Evolutionary conservation across 495 filamentous ascomycete species (phyloP), one percentile per base, ranked within the genome.

Genomic region (Hyaloscypha variabilis): DNA sequence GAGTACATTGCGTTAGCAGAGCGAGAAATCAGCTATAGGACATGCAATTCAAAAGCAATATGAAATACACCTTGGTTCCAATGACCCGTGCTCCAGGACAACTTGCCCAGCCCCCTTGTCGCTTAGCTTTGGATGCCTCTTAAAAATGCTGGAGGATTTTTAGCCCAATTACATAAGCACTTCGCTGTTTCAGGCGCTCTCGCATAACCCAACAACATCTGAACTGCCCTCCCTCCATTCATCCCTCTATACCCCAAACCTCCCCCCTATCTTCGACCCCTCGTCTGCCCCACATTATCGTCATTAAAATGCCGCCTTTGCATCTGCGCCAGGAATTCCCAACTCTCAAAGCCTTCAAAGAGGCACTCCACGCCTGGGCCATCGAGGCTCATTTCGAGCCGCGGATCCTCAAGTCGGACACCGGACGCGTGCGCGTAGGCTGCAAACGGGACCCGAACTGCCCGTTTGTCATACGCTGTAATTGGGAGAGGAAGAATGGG

Each of bases 371-470:
- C 57, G 67, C 72, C 14, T 78, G 76, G 76, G 76, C 76, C 52
- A 77, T 78, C 59, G 76, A 78, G 63, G 68, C 70, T 13, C 76
- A 78, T 57, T 78, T 76, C 69, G 76, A 76, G 58, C 76, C 76
- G 10, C 74, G 75, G 23, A 78, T 78, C 58, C 72, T 78, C 23
- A 76, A 78, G 60, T 72, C 70, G 25, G 76, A 78, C 59, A 76
- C 74, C 10, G 73, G 74, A 36, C 73, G 76, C 25, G 76, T 78
- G 25, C 74, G 76, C 51, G 76, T 76, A 25, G 76, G 76, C 26
- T 78, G 76, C 46, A 74, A 76, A 25, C 68, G 75, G 19, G 69
- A 71, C 42, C 70, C 73, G 25, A 69, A 75, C 53, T 78, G 76
- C 57, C 74, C 75, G 8, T 78, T 78, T 58, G 71, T 75, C 30